Conservation (phyloP, 108 stramenopile species). For the Discostella pseudostelligera region DNA sequence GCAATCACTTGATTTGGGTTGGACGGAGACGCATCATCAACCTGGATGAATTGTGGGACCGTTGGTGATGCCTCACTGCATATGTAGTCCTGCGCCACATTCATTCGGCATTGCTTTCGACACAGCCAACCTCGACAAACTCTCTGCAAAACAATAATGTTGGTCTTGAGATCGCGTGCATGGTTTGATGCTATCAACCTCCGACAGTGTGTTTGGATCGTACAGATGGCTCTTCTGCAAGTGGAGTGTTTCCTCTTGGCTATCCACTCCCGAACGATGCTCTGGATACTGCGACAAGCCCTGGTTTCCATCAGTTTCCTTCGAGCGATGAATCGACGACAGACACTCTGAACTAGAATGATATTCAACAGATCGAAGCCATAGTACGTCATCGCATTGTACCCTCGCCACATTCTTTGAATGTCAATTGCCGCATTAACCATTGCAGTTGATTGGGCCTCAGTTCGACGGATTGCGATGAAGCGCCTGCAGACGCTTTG, state of each 20-base stretch:
- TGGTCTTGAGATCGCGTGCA: neutral
- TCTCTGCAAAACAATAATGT: neutral
- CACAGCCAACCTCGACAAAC: slow-evolving; percentile 7
- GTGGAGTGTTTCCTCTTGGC: slow-evolving; percentile 13
- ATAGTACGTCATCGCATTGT: slow-evolving; percentile 32
- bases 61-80: neutral
- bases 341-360: slow-evolving; percentile 28
- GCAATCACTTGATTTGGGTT: too few relatives aligned
- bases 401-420: slow-evolving; percentile 53
- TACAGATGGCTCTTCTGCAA: neutral
- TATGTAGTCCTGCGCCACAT: neutral
- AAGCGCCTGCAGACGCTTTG: slow-evolving; percentile 1
- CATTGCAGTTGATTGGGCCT: neutral
- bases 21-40: too few relatives aligned
- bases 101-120: neutral
- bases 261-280: slow-evolving; percentile 25
- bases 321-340: slow-evolving; percentile 10
- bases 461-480: neutral
- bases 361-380: slow-evolving; percentile 50
- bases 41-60: too few relatives aligned
- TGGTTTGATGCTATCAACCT: slow-evolving; percentile 12
- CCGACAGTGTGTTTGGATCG: slow-evolving; percentile 6
- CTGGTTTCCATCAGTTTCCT: neutral
- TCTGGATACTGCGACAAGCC: slow-evolving; percentile 6
- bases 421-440: slow-evolving; percentile 18